Conservation (phyloP, 768 basidiomycete species). For the Mycena alexandri region DNA sequence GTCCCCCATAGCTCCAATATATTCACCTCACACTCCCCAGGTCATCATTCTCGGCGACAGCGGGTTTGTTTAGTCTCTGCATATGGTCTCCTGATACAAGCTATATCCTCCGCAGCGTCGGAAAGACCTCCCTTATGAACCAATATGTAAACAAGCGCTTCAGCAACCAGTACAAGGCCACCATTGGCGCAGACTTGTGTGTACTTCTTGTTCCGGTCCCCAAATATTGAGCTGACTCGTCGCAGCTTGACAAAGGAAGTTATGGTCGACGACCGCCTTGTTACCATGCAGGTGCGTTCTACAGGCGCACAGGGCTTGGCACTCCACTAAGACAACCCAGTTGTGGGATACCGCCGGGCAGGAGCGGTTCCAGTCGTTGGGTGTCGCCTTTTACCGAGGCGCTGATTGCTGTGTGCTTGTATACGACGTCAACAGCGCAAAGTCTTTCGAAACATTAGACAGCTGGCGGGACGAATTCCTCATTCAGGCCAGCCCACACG, state of each 20-base stretch:
- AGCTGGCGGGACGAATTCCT: constrained; percentile 99
- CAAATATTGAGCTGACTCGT: constrained; percentile 38
- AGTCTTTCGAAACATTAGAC: constrained; percentile 98
- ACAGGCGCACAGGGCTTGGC: constrained; percentile 22
- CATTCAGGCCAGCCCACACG: constrained; percentile 98
- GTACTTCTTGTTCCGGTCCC: constrained; percentile 51
- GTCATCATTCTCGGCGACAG: constrained; percentile 99
- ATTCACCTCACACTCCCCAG: constrained; percentile 54
- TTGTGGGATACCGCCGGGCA: constrained; percentile 99
- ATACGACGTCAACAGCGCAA: constrained; percentile 98
- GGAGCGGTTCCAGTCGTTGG: constrained; percentile 99
- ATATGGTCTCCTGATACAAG: constrained; percentile 35
- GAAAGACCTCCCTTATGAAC: constrained; percentile 99
- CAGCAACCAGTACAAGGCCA: constrained; percentile 99
- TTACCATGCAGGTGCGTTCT: constrained; percentile 93
- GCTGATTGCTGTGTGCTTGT: constrained; percentile 99
- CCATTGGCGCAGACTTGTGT: constrained; percentile 96
- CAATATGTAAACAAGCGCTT: constrained; percentile 99
- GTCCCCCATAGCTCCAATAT: background rate
- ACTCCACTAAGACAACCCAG: constrained; percentile 53
- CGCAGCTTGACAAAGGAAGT: constrained; percentile 95
- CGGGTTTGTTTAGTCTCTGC: constrained; percentile 69
- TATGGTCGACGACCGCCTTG: constrained; percentile 97
- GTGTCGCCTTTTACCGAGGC: constrained; percentile 98
- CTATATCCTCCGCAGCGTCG: constrained; percentile 70